Conservation (phyloP, 1,139 yeast genomes). For the Arxiozyma telluris region DNA sequence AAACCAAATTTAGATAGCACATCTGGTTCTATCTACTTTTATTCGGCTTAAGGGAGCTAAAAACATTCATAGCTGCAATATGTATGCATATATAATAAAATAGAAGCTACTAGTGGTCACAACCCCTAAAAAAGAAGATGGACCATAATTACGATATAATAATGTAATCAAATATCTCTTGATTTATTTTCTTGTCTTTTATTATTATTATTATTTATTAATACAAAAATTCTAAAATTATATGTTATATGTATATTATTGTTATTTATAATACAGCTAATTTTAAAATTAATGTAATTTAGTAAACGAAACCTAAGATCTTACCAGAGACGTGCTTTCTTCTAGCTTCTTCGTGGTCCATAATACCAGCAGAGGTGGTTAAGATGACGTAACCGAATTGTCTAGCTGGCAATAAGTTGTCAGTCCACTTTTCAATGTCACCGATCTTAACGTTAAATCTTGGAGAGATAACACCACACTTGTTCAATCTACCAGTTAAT, state of each 20-base stretch:
- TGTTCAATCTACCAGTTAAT: slow-evolving; percentile 96
- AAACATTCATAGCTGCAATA: too few species aligned
- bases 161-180: too few species aligned
- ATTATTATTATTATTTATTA: too few species aligned
- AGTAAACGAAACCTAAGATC: slow-evolving; percentile 93
- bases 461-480: slow-evolving; percentile 97
- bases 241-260: neutral
- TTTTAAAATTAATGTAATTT: slow-evolving; percentile 18
- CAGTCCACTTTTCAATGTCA: slow-evolving; percentile 97
- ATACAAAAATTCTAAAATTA: slow-evolving; percentile 1
- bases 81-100: too few species aligned
- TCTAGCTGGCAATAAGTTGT: slow-evolving; percentile 95
- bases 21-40: too few species aligned
- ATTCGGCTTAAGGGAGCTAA: too few species aligned
- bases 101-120: too few species aligned
- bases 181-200: too few species aligned
- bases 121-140: neutral
- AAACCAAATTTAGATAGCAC: too few species aligned
- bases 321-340: slow-evolving; percentile 99
- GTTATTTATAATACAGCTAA: neutral
- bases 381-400: slow-evolving; percentile 95
- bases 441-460: slow-evolving; percentile 91
- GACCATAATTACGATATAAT: too few species aligned
- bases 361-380: slow-evolving; percentile 98
- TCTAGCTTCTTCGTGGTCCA: slow-evolving; percentile 99